These are phyloP conservation scores for Fraxinus quadrangulata DNA, from an alignment of 257 asterid genomes.

Conservation along the genomic window DNA sequence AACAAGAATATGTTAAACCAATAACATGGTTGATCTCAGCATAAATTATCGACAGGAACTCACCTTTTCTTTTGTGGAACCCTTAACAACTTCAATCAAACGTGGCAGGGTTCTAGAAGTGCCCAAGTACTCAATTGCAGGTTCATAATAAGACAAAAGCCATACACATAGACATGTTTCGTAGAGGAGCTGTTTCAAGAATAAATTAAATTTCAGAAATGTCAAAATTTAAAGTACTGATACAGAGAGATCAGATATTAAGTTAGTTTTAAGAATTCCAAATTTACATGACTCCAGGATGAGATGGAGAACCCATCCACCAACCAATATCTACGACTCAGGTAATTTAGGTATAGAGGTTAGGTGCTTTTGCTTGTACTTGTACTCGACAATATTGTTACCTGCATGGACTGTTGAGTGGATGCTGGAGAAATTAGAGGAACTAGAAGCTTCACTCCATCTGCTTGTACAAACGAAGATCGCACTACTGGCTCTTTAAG, in stretches of 20 bases:
- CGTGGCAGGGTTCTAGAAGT: constrained; percentile 69
- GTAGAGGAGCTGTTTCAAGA: constrained; percentile 73
- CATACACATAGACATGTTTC: constrained; percentile 93
- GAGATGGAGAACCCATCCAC: constrained; percentile 20
- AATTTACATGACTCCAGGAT: too few relatives aligned
- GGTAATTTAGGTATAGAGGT: not conserved
- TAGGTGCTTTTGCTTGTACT: not conserved
- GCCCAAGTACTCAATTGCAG: constrained; percentile 83
- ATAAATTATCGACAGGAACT: constrained; percentile 23
- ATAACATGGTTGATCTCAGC: not conserved
- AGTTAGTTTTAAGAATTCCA: too few relatives aligned
- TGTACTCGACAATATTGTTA: constrained; percentile 26
- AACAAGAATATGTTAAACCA: not conserved
- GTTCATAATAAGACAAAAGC: constrained; percentile 90
- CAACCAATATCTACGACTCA: constrained; percentile 1
- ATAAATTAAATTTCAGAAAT: constrained; percentile 13
- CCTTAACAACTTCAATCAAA: constrained; percentile 78
- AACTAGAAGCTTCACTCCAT: constrained; percentile 83
- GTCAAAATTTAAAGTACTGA: constrained; percentile 6
- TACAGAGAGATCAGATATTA: not conserved
- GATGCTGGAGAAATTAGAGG: constrained; percentile 91
- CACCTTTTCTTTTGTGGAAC: constrained; percentile 93
- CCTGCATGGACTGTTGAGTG: constrained; percentile 94
- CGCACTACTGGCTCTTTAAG: constrained; percentile 82
- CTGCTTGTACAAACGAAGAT: constrained; percentile 82